phyloP scores from a whole-genome alignment of 768 basidiomycete species.

The Kwoniella newhampshirensis region DNA sequence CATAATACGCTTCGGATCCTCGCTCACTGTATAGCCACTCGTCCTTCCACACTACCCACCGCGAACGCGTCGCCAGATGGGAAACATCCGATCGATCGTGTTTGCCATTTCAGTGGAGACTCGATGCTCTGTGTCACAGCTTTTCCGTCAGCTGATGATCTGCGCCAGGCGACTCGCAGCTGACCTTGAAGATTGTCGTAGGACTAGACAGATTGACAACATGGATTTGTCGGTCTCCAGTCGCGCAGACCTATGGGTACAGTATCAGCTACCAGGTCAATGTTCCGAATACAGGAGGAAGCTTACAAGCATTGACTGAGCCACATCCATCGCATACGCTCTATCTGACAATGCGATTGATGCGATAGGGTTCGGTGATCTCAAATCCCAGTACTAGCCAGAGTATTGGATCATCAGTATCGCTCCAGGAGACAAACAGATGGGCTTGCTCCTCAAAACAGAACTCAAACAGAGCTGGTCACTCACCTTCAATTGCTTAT shows the following conservation, averaged over 20 bases:
- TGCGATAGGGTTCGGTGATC: slow-evolving; percentile 70
- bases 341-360: slow-evolving; percentile 74
- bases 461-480: background rate
- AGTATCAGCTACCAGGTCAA: slow-evolving; percentile 2
- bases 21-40: slow-evolving; percentile 92
- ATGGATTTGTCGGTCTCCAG: slow-evolving; percentile 87
- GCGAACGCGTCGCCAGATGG: slow-evolving; percentile 54
- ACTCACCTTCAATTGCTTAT: slow-evolving; percentile 87
- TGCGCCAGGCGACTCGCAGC: slow-evolving; percentile 11
- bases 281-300: background rate
- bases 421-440: background rate
- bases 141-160: background rate
- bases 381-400: slow-evolving; percentile 85
- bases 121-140: slow-evolving; percentile 62
- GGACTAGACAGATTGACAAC: slow-evolving; percentile 86
- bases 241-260: slow-evolving; percentile 67
- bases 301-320: slow-evolving; percentile 67
- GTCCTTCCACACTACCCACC: slow-evolving; percentile 59
- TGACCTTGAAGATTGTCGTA: slow-evolving; percentile 71
- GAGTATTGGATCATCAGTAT: background rate
- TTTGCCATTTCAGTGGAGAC: slow-evolving; percentile 73
- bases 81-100: slow-evolving; percentile 53
- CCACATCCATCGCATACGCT: slow-evolving; percentile 81
- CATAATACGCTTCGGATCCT: background rate
- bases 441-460: background rate